Base-by-base conservation (phyloP, 371 early-diverging fungal genomes). In the Zopfochytrium polystomum region DNA sequence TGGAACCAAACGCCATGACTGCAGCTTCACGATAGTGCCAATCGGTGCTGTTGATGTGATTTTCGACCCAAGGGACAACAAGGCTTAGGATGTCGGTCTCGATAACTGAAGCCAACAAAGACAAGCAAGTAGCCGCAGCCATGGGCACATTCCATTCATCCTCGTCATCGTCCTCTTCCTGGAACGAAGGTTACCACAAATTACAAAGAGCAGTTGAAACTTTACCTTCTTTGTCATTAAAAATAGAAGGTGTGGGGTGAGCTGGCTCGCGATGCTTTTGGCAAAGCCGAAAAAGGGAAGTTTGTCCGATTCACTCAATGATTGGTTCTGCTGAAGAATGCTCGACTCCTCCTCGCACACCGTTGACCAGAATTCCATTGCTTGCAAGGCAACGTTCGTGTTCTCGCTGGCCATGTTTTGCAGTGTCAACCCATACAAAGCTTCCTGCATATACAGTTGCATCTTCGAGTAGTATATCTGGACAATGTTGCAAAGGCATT, bases 331-430 rank as follows among this genome's bases (percentile, higher is more conserved):
- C 3, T 42, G 53, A 18, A 61, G 60, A 30, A 54, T 51, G 42
- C 61, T 59, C 6, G 45, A 44, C 75, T 98, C 98, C 60, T 87
- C 90, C 64, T 98, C 98, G 71, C 93, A 94, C n/a, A 98, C 89
- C 22, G 96, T 94, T 18, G 95, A 92, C 98, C 98, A 98, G 72
- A 98, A 98, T 79, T 98, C 98, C 56, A 98, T 87, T 42, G 97
- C 96, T 73, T 98, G 97, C 57, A 93, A 74, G 5, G 89, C 93
- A 42, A 98, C 90, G 22, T 85, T 85, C 45, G 90, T 89, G 51
- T 90, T 86, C 52, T 85, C 85, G 58, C 80, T 78, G 61, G 87
- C 87, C 95, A 98, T 95, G 23, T 93, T 95, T 57, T 80, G 73
- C 27, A 95, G 80, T 23, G 96, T 95, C 30, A 97, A 89, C 31